These are phyloP conservation scores for Phtheirospermum japonicum DNA, from an alignment of 257 asterid species.

Conservation along the genomic window DNA sequence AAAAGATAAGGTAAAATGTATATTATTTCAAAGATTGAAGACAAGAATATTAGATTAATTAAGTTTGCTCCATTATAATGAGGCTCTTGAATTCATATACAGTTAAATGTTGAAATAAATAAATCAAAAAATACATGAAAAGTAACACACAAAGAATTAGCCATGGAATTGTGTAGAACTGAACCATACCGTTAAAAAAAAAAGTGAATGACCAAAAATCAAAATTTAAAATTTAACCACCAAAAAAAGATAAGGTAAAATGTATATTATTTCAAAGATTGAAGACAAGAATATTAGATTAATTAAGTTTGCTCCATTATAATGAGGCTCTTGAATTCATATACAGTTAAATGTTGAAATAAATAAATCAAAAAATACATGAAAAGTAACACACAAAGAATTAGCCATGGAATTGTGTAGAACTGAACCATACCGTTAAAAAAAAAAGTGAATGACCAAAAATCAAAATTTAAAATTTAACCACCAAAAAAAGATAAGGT, in stretches of 20 bases:
- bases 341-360: too few species aligned
- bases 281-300: constrained; percentile 3
- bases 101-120: too few species aligned
- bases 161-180: constrained; percentile 12
- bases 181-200: too few species aligned
- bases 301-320: not conserved
- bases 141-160: constrained; percentile 4
- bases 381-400: not conserved
- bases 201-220: not conserved
- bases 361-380: too few species aligned
- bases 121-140: too few species aligned
- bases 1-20: not conserved
- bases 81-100: not conserved
- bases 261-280: not conserved
- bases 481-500: not conserved
- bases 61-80: not conserved
- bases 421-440: too few species aligned
- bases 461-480: too few species aligned
- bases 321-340: not conserved
- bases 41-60: constrained; percentile 4
- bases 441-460: not conserved
- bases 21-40: constrained; percentile 3
- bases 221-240: too few species aligned
- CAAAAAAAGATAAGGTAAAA: not conserved
- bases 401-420: constrained; percentile 3